phyloP scores from a whole-genome alignment of 1,284 basidiomycete species.

The Ustilago vetiveriae region DNA sequence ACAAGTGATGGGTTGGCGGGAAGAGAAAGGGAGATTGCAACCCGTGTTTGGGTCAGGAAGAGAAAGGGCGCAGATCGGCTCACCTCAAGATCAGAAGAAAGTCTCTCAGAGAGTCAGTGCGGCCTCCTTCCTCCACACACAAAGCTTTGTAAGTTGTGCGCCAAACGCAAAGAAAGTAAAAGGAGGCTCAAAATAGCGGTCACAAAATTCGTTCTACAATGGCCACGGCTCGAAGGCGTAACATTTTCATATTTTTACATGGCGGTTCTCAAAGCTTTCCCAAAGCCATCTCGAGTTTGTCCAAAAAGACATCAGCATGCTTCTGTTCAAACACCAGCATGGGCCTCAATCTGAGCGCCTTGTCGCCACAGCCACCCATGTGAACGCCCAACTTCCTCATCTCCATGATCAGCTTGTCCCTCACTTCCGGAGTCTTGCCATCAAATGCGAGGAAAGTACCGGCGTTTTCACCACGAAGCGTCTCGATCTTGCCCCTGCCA shows the following conservation, averaged over 20 bases:
- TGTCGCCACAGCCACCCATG: slow-evolving; percentile 68
- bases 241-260: no score
- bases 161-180: no score
- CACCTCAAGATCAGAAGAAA: slow-evolving; percentile 1
- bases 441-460: slow-evolving; percentile 72
- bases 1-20: neutral
- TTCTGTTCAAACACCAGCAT: slow-evolving; percentile 70
- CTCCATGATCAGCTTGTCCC: slow-evolving; percentile 69
- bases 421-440: slow-evolving; percentile 62
- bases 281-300: slow-evolving; percentile 60
- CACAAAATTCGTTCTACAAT: no score
- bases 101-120: no score
- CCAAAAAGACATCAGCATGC: slow-evolving; percentile 69
- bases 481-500: slow-evolving; percentile 59
- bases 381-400: slow-evolving; percentile 70
- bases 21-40: neutral
- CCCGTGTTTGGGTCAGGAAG: neutral
- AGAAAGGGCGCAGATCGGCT: slow-evolving; percentile 4
- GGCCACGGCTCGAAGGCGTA: no score
- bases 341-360: slow-evolving; percentile 70
- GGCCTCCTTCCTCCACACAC: no score
- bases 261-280: slow-evolving; percentile 11
- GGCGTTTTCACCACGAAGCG: slow-evolving; percentile 69
- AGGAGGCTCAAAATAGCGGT: neutral
- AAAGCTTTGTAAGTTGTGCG: no score